These are phyloP conservation scores for Schwanniomyces occidentalis DNA, from an alignment of 805 yeast genomes.

Conservation along the genomic window DNA sequence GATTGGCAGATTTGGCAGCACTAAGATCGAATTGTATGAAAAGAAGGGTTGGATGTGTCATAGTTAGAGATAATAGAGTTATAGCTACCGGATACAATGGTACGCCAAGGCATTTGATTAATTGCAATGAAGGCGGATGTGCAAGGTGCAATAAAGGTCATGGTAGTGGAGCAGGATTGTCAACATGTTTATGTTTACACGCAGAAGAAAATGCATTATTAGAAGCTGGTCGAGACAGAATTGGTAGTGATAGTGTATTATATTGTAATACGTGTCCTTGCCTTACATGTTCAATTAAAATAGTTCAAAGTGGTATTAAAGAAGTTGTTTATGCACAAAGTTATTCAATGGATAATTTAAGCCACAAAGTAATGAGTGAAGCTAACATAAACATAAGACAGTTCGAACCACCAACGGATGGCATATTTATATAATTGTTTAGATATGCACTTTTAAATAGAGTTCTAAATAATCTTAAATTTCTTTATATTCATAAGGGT, in stretches of 20 bases:
- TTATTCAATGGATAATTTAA: conserved; percentile 86
- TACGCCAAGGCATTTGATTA: conserved; percentile 83
- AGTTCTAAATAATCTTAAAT: conserved; percentile 13
- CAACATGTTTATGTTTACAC: conserved; percentile 90
- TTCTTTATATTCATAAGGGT: conserved; percentile 41
- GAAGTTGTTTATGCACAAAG: conserved; percentile 93
- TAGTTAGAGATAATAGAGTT: conserved; percentile 81
- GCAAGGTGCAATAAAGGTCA: conserved; percentile 77
- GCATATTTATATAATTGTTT: conserved; percentile 29
- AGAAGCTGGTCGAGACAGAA: conserved; percentile 90
- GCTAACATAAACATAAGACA: conserved; percentile 73
- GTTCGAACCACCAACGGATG: conserved; percentile 41
- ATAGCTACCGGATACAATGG: conserved; percentile 98
- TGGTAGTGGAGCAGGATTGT: conserved; percentile 60
- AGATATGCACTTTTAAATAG: conserved; percentile 1
- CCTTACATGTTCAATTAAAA: conserved; percentile 91
- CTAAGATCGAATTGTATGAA: conserved; percentile 95
- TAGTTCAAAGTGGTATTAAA: conserved; percentile 85
- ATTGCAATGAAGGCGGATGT: conserved; percentile 97
- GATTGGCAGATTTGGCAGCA: conserved; percentile 90
- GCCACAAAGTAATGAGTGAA: conserved; percentile 66
- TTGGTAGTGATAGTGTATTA: conserved; percentile 53
- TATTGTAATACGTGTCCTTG: conserved; percentile 99
- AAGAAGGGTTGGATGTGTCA: conserved; percentile 93
- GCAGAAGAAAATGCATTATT: conserved; percentile 96